phyloP scores from a whole-genome alignment of 257 asterid genomes.

The Nicotiana tomentosiformis region DNA sequence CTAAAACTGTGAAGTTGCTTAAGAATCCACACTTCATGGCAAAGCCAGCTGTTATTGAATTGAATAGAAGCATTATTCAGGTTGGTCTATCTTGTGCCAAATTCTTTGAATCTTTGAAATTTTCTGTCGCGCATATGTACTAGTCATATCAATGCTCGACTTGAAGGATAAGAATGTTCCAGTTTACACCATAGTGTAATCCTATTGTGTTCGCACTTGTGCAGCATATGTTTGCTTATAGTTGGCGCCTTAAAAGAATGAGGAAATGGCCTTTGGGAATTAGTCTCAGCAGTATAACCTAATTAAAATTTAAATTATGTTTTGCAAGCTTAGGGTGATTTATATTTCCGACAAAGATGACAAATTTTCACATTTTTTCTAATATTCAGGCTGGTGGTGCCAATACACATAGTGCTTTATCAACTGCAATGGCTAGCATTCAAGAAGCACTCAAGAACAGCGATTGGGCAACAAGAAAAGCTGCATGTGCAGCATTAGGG shows the following conservation, averaged over 20 bases:
- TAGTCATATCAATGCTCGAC: neutral
- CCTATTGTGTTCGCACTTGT: neutral
- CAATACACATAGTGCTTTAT: slow-evolving; percentile 46
- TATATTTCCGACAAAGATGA: neutral
- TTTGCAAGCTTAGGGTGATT: neutral
- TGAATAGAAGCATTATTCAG: slow-evolving; percentile 88
- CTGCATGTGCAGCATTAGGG: slow-evolving; percentile 77
- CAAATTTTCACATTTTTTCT: slow-evolving; percentile 14
- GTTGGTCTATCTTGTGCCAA: slow-evolving; percentile 23
- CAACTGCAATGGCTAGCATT: slow-evolving; percentile 70
- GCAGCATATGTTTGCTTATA: neutral
- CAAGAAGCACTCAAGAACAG: slow-evolving; percentile 75
- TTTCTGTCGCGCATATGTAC: too few species aligned
- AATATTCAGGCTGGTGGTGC: slow-evolving; percentile 90
- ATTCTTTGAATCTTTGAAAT: neutral
- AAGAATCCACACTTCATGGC: slow-evolving; percentile 96
- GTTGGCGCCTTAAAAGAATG: neutral
- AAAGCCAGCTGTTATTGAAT: slow-evolving; percentile 85
- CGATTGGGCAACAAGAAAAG: slow-evolving; percentile 92
- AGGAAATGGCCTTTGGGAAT: neutral
- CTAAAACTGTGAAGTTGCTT: slow-evolving; percentile 69
- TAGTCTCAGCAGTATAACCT: neutral
- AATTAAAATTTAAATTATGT: neutral
- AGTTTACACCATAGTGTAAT: neutral
- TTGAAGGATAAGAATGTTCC: neutral